phyloP scores from a whole-genome alignment of 2,329 filamentous ascomycete genomes.

The Mycosphaerelloides madeirae region DNA sequence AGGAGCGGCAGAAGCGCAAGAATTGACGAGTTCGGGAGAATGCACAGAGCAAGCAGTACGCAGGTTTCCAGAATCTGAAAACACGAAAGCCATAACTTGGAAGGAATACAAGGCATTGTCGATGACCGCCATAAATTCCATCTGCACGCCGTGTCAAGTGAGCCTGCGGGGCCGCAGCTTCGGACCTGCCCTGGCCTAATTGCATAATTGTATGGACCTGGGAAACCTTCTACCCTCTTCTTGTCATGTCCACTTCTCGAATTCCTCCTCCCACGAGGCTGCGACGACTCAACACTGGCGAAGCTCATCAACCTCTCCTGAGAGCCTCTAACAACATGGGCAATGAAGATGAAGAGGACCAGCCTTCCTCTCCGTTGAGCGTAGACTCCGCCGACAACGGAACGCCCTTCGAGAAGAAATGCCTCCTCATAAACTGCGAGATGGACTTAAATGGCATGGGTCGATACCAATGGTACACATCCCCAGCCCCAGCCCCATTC shows the following conservation, averaged over 20 bases:
- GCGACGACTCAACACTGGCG: conserved; percentile 4
- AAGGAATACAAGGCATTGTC: no score
- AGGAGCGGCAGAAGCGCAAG: no score
- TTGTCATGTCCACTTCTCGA: conserved; percentile 1
- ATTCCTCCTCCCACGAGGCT: conserved; percentile 2
- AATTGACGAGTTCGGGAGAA: no score
- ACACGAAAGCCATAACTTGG: no score
- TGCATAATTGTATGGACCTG: no score
- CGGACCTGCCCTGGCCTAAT: no score
- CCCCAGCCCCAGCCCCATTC: conserved; percentile 1
- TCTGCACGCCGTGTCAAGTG: no score
- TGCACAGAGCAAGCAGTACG: no score
- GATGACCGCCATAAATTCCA: no score
- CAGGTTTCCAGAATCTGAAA: no score
- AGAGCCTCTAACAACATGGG: background rate
- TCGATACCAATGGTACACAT: conserved; percentile 44
- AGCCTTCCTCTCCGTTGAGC: background rate
- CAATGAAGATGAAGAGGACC: background rate
- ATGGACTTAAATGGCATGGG: conserved; percentile 52
- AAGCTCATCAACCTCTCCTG: conserved; percentile 6
- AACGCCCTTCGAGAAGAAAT: conserved; percentile 43
- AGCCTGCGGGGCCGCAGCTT: no score
- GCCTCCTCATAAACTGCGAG: conserved; percentile 43
- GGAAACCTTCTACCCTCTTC: background rate
- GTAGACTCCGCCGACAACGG: background rate